These are phyloP conservation scores for Pythium volutum DNA, from an alignment of 352 stramenopile genomes.

Conservation along the genomic window DNA sequence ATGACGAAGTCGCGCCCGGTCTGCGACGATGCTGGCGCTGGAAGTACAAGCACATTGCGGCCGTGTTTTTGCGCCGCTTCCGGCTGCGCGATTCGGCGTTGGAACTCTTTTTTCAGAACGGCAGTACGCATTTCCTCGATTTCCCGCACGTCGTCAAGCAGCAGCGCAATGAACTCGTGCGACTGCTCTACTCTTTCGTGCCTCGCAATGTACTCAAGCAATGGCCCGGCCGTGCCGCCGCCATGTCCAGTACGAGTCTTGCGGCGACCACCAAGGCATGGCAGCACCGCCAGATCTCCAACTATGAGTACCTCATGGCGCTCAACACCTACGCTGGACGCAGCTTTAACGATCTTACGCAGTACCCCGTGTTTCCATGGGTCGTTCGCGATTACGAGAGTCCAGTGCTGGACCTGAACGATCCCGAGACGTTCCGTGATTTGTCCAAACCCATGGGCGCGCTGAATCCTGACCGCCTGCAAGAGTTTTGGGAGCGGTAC, in stretches of 20 bases:
- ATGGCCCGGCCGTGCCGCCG: conserved; percentile 58
- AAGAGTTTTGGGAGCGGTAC: conserved; percentile 95
- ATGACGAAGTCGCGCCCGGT: conserved; percentile 61
- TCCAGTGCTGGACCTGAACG: conserved; percentile 67
- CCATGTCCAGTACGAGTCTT: conserved; percentile 35
- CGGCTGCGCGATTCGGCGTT: conserved; percentile 78
- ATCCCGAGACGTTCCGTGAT: conserved; percentile 94
- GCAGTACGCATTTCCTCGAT: conserved; percentile 78
- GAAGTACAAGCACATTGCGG: conserved; percentile 76
- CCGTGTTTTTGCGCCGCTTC: conserved; percentile 78
- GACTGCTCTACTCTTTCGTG: conserved; percentile 75
- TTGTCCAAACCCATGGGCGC: conserved; percentile 98
- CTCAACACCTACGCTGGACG: conserved; percentile 90
- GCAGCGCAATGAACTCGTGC: conserved; percentile 74
- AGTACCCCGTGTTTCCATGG: conserved; percentile 97
- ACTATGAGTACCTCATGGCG: conserved; percentile 97
- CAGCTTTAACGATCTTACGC: conserved; percentile 91
- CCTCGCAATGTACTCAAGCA: conserved; percentile 70
- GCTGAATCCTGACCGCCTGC: conserved; percentile 91
- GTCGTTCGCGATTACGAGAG: conserved; percentile 80
- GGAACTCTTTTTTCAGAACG: conserved; percentile 80
- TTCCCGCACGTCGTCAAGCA: conserved; percentile 66
- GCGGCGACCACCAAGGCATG: conserved; percentile 67
- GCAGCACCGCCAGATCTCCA: conserved; percentile 77
- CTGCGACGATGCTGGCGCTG: conserved; percentile 75